Percentiles rank a stretch among this genome's conserved stretches.
These are phyloP conservation scores for Eragrostis nindensis DNA, from an alignment of 176 grass and related monocot genomes.

Conservation along the genomic window DNA sequence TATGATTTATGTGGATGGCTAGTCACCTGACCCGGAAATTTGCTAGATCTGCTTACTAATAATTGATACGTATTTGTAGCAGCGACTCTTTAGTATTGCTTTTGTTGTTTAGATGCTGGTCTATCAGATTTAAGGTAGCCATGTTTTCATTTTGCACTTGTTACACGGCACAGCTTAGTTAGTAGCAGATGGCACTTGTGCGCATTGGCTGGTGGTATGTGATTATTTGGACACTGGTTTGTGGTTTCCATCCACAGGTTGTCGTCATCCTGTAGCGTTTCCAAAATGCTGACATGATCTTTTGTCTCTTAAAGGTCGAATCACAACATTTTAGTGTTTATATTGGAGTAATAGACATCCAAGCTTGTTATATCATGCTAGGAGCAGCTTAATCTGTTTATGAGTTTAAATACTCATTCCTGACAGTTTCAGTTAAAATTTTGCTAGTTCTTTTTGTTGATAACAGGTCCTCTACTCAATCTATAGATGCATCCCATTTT, in stretches of 20 bases:
- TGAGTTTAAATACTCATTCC: not conserved
- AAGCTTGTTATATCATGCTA: not conserved
- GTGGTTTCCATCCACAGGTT: no score
- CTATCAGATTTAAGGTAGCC: not conserved
- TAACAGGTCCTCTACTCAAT: no score
- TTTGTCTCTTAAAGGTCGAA: no score
- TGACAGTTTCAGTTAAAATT: not conserved
- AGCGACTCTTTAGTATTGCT: not conserved
- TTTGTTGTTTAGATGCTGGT: not conserved
- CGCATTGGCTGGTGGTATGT: not conserved
- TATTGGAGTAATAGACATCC: not conserved
- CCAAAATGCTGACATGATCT: no score
- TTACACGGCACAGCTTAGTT: not conserved
- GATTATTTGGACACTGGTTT: no score
- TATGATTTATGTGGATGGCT: not conserved
- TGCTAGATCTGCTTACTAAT: slow-evolving; percentile 3
- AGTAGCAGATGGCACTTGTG: no score
- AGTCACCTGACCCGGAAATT: not conserved
- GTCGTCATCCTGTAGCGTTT: not conserved
- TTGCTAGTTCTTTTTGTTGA: not conserved
- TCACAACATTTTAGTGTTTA: not conserved
- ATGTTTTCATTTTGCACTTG: no score
- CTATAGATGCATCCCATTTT: not conserved
- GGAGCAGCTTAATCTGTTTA: not conserved
- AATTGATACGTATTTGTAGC: not conserved